Conservation (phyloP, 805 yeast species). For the Kluyveromyces aestuarii region DNA sequence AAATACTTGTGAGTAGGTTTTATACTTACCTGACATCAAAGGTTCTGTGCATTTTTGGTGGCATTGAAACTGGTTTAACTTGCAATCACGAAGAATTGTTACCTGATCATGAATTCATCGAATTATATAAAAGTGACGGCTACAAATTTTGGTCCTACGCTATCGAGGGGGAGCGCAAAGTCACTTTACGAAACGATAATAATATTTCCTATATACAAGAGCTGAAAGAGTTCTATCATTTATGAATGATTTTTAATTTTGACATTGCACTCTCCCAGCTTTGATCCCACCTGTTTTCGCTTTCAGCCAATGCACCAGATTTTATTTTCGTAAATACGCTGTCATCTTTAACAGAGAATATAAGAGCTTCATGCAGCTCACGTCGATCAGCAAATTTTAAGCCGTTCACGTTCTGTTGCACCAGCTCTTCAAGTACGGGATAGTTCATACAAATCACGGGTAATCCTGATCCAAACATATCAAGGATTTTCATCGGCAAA, state of each 20-base stretch:
- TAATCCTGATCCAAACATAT: constrained; percentile 90
- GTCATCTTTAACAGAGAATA: constrained; percentile 27
- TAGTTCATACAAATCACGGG: constrained; percentile 79
- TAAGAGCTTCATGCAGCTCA: constrained; percentile 38
- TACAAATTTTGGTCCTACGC: constrained; percentile 42
- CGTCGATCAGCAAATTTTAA: constrained; percentile 37
- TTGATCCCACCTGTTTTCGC: constrained; percentile 59
- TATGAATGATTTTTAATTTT: constrained; percentile 14
- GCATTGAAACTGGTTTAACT: constrained; percentile 3
- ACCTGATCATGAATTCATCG: constrained; percentile 42
- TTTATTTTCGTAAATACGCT: constrained; percentile 35
- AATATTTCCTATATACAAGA: constrained; percentile 4
- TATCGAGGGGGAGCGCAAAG: constrained; percentile 26
- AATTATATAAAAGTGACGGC: constrained; percentile 35
- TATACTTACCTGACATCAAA: constrained; percentile 35
- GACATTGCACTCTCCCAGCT: constrained; percentile 50
- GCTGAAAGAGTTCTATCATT: constrained; percentile 7
- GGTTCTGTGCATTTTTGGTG: constrained; percentile 8
- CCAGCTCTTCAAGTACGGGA: constrained; percentile 71
- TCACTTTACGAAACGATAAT: constrained; percentile 27
- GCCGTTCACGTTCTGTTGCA: constrained; percentile 64
- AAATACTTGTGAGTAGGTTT: constrained; percentile 49
- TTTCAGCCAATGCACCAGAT: constrained; percentile 66
- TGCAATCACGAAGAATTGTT: constrained; percentile 35
- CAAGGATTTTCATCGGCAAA: constrained; percentile 94